Evolutionary conservation across 257 asterid genomes (phyloP), one percentile per base, ranked within the genome.

Genomic region (Solanum piurae): DNA sequence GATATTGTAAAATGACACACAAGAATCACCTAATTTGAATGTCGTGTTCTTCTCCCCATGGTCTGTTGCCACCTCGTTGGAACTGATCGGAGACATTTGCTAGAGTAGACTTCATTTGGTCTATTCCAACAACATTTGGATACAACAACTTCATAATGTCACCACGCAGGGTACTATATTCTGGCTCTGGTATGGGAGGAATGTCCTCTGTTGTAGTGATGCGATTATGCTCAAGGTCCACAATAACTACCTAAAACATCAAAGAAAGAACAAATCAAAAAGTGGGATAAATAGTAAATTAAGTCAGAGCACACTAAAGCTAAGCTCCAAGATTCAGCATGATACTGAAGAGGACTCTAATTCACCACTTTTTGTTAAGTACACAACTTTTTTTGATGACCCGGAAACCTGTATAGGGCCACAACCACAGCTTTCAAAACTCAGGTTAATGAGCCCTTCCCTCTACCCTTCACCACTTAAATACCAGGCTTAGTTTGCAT

Each of bases 121-220:
- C 99, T 83, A 96, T 96, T 90, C 94, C 95, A 86, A 94, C 95
- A 89, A 96, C 96, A 93, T 95, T 94, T 85, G 98, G 99, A 91
- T 91, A 90, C 89, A 95, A 89, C 86, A 96, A 88, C 90, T 93
- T 92, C 94, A 89, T 86, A 89, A 96, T 92, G 38, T 94, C 98
- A 86, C 94, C 94, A 87, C 96, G 98, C 92, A 96, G 92, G 86
- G 91, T 90, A 83, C 95, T 93, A 92, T 93, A 86, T 86, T 96
- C 99, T 84, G 99, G 99, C 91, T 96, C 99, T 52, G 99, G 99
- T 89, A 94, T 88, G 82, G 93, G 93, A 90, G 99, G 99, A 90
- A 96, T 96, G 34, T 96, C 99, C 93, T 95, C 99, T 8, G 99
- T 77, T 74, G 99, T 96, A 83, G 95, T 94, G 87, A 95, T 93